Percentiles rank a stretch among this genome's conserved stretches.
Conservation (phyloP, 345 rosid species). For the Clausena lansium region DNA sequence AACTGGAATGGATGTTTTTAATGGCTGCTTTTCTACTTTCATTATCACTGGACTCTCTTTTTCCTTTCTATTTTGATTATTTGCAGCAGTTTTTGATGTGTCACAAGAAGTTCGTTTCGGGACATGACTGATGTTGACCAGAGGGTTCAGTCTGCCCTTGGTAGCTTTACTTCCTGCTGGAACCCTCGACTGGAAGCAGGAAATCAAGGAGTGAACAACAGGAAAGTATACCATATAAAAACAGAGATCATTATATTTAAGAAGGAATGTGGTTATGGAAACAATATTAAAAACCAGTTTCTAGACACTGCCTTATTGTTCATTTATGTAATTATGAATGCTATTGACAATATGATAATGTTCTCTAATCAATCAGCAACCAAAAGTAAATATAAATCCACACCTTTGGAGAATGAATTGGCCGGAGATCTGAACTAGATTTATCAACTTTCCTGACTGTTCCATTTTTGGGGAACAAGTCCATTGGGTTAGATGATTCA, state of each 20-base stretch:
- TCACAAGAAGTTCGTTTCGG: conserved; percentile 18
- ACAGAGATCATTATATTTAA: not conserved
- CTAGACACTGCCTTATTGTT: not conserved
- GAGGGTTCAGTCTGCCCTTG: conserved; percentile 31
- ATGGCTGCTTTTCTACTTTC: conserved; percentile 34
- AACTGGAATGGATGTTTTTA: conserved; percentile 25
- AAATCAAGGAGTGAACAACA: conserved; percentile 1
- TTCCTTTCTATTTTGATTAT: conserved; percentile 23
- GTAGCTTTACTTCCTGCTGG: conserved; percentile 20
- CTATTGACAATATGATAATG: not conserved
- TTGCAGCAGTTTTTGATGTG: conserved; percentile 27
- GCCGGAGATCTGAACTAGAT: conserved; percentile 9
- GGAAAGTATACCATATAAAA: not conserved
- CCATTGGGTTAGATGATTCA: conserved; percentile 15
- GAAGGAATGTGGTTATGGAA: not conserved
- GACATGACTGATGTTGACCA: conserved; percentile 16
- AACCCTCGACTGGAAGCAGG: conserved; percentile 24
- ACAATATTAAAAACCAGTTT: conserved; percentile 6
- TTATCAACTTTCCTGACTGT: conserved; percentile 13
- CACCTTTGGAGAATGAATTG: conserved; percentile 40
- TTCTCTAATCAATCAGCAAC: not conserved
- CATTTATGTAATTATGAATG: not conserved
- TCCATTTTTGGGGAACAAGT: conserved; percentile 12
- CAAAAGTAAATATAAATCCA: conserved; percentile 1
- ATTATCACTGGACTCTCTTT: conserved; percentile 24